Evolutionary conservation across 148 eudicot species (phyloP), one percentile per base, ranked within the genome.

Genomic region (Camellia granthamiana): DNA sequence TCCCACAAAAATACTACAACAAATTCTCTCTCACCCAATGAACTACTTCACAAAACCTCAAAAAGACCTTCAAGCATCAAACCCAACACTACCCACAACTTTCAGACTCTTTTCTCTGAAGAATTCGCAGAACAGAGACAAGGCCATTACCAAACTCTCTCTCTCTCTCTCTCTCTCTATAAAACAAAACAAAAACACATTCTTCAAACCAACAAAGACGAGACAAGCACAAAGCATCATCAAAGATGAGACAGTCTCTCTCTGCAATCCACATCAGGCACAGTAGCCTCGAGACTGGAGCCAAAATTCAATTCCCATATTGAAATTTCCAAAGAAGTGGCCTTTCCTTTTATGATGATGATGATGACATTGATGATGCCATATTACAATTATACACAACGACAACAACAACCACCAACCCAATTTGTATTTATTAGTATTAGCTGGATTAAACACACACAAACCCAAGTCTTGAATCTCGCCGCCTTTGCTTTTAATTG

Each of bases 401-500:
- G 2, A 42, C 18, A 30, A 6, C 21, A 13, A 47, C 13, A 3
- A 62, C 5, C 19, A 65, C 79, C 83, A 80, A 80, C 74, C 52
- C 52, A 49, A 49, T 30, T 30, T 30, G 38, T 30, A 30, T 30
- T 30, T 30, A 49, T 49, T 49, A 4, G 52, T 49, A 49, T 49
- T 49, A 49, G 52, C 5, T 49, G 52, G 52, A 30, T 30, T 30
- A 49, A 7, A 49, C 5, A 49, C 52, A 49, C 52, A 49, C 6
- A 49, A 49, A 77, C 21, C 69, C 72, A 79, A 80, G 62, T 54
- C 77, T 49, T 84, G 81, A 69, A 73, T 75, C 56, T 67, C 77
- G 92, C 92, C 94, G 90, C 90, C 92, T 86, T 88, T 83, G 81
- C 76, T 69, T 86, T 87, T 47, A 87, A 62, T 75, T 80, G 38